A percentile compares a stretch with the other conserved stretches of the same genome.
phyloP scores from a whole-genome alignment of 129 eudicot species.

The Arctium minus region DNA sequence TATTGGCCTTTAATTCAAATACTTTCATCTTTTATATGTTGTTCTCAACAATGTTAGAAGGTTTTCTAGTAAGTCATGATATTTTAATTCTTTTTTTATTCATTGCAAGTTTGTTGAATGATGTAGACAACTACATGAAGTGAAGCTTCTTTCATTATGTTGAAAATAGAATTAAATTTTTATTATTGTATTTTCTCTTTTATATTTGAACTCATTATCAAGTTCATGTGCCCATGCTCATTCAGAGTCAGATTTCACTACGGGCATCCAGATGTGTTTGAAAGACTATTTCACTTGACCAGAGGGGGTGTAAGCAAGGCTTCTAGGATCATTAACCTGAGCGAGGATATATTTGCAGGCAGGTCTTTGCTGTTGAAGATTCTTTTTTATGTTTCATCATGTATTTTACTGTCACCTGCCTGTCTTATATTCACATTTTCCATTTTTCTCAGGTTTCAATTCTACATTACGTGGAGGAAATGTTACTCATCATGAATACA shows the following conservation, averaged over 20 bases:
- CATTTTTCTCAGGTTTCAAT: slow-evolving; percentile 60
- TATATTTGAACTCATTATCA: not conserved
- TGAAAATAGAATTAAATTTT: not conserved
- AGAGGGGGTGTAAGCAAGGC: slow-evolving; percentile 99
- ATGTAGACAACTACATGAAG: not conserved
- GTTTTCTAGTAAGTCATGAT: not conserved
- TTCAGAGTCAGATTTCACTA: slow-evolving; percentile 96
- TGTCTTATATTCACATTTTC: slow-evolving; percentile 13
- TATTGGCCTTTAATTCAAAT: not conserved
- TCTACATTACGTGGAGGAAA: slow-evolving; percentile 95
- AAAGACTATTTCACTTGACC: slow-evolving; percentile 87
- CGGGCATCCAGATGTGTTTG: slow-evolving; percentile 98
- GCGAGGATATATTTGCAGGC: slow-evolving; percentile 99
- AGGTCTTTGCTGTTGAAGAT: slow-evolving; percentile 17
- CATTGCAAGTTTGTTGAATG: not conserved
- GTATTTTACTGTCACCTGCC: not conserved
- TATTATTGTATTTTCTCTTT: not conserved
- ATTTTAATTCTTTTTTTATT: too few species aligned
- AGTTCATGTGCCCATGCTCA: slow-evolving; percentile 12
- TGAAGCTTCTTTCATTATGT: not conserved
- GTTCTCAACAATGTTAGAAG: not conserved
- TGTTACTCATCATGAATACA: slow-evolving; percentile 95
- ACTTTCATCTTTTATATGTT: not conserved
- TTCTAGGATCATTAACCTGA: slow-evolving; percentile 80
- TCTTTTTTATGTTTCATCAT: not conserved